phyloP scores from a whole-genome alignment of 768 basidiomycete genomes.

The Russula sp. region DNA sequence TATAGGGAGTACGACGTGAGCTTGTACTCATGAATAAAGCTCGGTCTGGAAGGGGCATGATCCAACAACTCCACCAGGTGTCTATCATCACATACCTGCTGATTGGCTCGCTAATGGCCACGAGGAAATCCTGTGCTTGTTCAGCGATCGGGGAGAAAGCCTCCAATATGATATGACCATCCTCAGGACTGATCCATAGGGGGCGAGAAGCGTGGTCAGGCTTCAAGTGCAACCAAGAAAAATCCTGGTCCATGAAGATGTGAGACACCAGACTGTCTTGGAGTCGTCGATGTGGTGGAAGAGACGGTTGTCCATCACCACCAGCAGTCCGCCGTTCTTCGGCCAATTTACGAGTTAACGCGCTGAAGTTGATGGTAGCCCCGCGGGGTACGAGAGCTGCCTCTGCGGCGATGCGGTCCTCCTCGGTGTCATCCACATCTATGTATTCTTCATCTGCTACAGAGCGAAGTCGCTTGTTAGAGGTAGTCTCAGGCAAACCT shows the following conservation, averaged over 20 bases:
- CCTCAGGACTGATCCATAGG: conserved; percentile 92
- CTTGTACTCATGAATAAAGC: conserved; percentile 98
- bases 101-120: conserved; percentile 97
- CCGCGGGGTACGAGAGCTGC: conserved; percentile 50
- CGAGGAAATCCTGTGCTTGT: conserved; percentile 96
- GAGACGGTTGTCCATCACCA: conserved; percentile 39
- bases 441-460: conserved; percentile 51
- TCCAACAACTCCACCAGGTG: conserved; percentile 27
- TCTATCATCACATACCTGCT: conserved; percentile 66
- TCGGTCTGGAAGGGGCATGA: conserved; percentile 52
- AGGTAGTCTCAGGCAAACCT: conserved; percentile 26
- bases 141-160: conserved; percentile 97
- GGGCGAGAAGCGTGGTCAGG: conserved; percentile 88
- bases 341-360: conserved; percentile 71
- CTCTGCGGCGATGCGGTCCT: conserved; percentile 39
- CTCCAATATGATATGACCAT: conserved; percentile 91
- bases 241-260: conserved; percentile 81
- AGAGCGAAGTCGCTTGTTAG: conserved; percentile 36
- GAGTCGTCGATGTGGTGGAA: conserved; percentile 60
- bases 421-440: conserved; percentile 48
- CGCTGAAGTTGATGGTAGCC: conserved; percentile 84
- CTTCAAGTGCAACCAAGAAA: conserved; percentile 81
- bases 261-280: conserved; percentile 74
- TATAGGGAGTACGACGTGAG: conserved; percentile 97
- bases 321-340: conserved; percentile 44